Percentiles rank a stretch among this genome's conserved stretches.
Conservation (phyloP, 495 filamentous ascomycete genomes). For the Annulohypoxylon stygium region DNA sequence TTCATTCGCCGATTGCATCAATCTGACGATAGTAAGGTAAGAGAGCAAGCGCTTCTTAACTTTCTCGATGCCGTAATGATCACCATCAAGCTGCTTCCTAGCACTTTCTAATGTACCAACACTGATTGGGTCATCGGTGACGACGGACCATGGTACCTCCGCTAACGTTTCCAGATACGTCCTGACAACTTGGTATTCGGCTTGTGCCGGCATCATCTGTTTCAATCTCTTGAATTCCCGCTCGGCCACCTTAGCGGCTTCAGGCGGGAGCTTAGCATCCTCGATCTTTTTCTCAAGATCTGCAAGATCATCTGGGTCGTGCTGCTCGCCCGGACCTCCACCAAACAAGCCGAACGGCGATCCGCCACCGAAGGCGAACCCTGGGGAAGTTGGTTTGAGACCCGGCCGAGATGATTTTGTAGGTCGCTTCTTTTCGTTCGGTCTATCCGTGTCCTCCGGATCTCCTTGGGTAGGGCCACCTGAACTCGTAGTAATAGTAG, state of each 20-base stretch:
- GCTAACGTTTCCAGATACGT: constrained; percentile 96
- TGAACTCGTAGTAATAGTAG: constrained; percentile 71
- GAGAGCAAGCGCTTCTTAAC: constrained; percentile 97
- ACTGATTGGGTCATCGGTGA: constrained; percentile 90
- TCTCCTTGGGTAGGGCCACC: constrained; percentile 66
- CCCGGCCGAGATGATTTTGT: constrained; percentile 65
- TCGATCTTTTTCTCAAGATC: constrained; percentile 90
- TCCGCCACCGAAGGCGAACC: constrained; percentile 64
- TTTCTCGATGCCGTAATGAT: constrained; percentile 96
- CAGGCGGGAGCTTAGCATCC: constrained; percentile 75
- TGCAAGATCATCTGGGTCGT: constrained; percentile 71
- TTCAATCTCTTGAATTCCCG: constrained; percentile 89
- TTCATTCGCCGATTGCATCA: constrained; percentile 90
- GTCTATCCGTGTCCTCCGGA: constrained; percentile 56
- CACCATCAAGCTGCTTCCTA: constrained; percentile 91
- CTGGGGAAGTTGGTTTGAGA: constrained; percentile 59
- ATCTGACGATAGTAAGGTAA: constrained; percentile 92
- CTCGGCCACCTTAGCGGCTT: constrained; percentile 86
- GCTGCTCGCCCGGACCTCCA: constrained; percentile 44
- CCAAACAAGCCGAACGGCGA: constrained; percentile 53
- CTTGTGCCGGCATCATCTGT: constrained; percentile 95
- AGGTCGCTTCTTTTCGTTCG: constrained; percentile 61
- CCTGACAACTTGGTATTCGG: constrained; percentile 92
- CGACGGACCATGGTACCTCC: constrained; percentile 92
- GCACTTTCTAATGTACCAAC: constrained; percentile 81